phyloP scores from a whole-genome alignment of 306 rosid species.

The Vicia faba region DNA sequence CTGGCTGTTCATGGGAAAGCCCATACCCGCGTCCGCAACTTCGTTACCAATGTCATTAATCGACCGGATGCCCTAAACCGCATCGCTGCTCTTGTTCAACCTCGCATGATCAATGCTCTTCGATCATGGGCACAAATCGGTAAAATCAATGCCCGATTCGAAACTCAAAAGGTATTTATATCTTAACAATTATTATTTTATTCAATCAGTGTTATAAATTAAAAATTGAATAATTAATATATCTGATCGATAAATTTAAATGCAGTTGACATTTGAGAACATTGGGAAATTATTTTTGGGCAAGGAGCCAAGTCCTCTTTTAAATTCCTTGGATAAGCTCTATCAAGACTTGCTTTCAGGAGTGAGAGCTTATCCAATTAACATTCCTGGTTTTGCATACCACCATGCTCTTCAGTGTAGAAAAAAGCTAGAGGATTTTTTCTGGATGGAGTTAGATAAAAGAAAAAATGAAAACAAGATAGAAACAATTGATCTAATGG shows the following conservation, averaged over 20 bases:
- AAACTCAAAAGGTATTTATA: conserved; percentile 18
- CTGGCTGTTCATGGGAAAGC: conserved; percentile 17
- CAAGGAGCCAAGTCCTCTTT: conserved; percentile 20
- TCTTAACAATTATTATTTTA: background rate
- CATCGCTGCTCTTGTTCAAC: conserved; percentile 12
- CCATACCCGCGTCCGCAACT: conserved; percentile 8
- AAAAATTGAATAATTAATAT: no score
- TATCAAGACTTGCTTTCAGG: conserved; percentile 30
- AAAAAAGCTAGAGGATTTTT: conserved; percentile 44
- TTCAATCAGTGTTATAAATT: no score
- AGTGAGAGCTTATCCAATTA: conserved; percentile 47
- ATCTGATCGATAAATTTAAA: background rate
- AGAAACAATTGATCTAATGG: conserved; percentile 45
- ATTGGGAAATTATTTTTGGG: conserved; percentile 30
- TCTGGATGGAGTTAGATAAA: conserved; percentile 46
- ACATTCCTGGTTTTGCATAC: conserved; percentile 48
- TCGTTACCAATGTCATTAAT: conserved; percentile 19
- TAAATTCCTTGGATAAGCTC: conserved; percentile 17
- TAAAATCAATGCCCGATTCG: background rate
- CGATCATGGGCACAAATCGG: conserved; percentile 21
- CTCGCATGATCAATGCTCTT: conserved; percentile 7
- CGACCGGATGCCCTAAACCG: background rate
- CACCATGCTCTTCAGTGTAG: conserved; percentile 41
- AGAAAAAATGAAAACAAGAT: conserved; percentile 29
- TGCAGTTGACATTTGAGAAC: conserved; percentile 35